Percentiles rank a stretch among this genome's conserved stretches.
phyloP scores from a whole-genome alignment of 2,329 filamentous ascomycete species.

The Tricladium varicosporioides region DNA sequence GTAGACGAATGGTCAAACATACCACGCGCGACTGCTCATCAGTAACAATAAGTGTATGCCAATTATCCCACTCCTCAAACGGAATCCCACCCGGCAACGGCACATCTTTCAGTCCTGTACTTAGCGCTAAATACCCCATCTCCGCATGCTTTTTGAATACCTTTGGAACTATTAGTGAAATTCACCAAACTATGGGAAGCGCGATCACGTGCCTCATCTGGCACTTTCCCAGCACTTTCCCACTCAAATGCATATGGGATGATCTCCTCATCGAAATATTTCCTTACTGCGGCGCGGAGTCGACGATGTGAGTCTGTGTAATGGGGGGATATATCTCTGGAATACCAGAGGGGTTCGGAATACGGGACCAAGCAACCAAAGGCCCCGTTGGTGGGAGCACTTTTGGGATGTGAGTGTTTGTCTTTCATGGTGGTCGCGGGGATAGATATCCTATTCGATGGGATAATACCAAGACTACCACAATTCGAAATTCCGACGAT shows the following conservation, averaged over 20 bases:
- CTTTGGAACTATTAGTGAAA: conserved; percentile 5
- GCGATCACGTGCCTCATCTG: conserved; percentile 38
- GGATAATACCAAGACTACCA: too few relatives aligned
- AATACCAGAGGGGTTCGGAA: conserved; percentile 35
- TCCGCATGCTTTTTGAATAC: conserved; percentile 31
- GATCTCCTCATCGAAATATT: conserved; percentile 58
- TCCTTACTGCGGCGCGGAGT: conserved; percentile 55
- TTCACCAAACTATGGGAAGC: too few relatives aligned
- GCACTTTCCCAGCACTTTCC: conserved; percentile 57
- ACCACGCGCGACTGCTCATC: conserved; percentile 54
- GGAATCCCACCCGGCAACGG: conserved; percentile 45
- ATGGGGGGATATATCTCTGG: conserved; percentile 46
- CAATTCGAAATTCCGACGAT: too few relatives aligned
- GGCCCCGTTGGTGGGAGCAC: background rate
- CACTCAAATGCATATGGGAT: conserved; percentile 60
- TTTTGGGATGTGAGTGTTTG: too few relatives aligned
- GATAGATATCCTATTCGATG: too few relatives aligned
- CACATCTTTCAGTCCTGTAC: conserved; percentile 39
- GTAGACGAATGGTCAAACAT: conserved; percentile 1
- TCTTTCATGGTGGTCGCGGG: too few relatives aligned
- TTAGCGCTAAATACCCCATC: conserved; percentile 34
- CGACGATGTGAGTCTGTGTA: conserved; percentile 60
- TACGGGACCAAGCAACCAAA: conserved; percentile 32
- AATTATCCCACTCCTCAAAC: conserved; percentile 51
- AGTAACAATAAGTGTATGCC: conserved; percentile 52